Percentiles rank a stretch among this genome's conserved stretches.
These are phyloP conservation scores for Paulownia fortunei DNA, from an alignment of 257 asterid species.

Conservation along the genomic window DNA sequence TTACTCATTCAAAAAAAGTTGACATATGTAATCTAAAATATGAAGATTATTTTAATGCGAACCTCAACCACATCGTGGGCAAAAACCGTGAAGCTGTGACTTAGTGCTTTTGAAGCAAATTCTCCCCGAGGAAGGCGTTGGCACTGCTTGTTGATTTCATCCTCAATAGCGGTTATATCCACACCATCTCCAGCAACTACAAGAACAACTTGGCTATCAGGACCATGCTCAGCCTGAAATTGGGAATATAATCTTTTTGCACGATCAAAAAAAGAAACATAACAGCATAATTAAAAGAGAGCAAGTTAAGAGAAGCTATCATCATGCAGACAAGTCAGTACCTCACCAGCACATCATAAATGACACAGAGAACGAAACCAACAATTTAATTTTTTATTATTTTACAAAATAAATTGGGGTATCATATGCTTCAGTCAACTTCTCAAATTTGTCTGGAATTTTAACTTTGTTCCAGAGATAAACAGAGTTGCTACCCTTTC, in stretches of 20 bases:
- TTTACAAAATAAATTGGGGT: too few species aligned
- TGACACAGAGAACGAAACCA: neutral
- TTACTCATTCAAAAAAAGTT: neutral
- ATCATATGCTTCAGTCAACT: too few species aligned
- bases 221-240: constrained; percentile 98
- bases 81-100: constrained; percentile 98
- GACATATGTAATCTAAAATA: neutral
- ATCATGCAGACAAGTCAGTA: too few species aligned
- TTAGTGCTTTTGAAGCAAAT: constrained; percentile 83
- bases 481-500: neutral
- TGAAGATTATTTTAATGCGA: too few species aligned
- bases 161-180: constrained; percentile 65
- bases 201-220: constrained; percentile 98
- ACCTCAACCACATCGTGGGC: too few species aligned
- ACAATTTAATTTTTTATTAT: too few species aligned
- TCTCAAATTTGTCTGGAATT: too few species aligned
- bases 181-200: constrained; percentile 89
- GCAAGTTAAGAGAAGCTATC: too few species aligned
- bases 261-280: too few species aligned
- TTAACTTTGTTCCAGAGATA: too few species aligned
- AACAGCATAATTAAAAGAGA: too few species aligned
- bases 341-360: too few species aligned
- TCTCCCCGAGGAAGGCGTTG: constrained; percentile 84
- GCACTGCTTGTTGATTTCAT: constrained; percentile 82
- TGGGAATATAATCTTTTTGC: constrained; percentile 23